A percentile compares a stretch with the other conserved stretches of the same genome.
Conservation (phyloP, 768 basidiomycete species). For the Leccinum aurantiacum region DNA sequence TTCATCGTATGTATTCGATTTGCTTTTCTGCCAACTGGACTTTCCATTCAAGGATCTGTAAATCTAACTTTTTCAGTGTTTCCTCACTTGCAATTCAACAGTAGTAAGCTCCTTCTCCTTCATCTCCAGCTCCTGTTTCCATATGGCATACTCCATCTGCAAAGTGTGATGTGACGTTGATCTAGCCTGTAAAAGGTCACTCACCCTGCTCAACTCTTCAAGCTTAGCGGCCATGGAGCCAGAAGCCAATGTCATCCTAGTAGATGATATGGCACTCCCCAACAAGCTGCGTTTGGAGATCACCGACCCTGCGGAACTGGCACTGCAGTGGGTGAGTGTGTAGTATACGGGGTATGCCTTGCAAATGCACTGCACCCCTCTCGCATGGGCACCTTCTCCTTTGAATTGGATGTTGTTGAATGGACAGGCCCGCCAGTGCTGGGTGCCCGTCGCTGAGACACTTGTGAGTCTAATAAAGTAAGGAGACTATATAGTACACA, state of each 20-base stretch:
- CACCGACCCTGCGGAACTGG: no score
- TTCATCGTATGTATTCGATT: no score
- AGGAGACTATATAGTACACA: background rate
- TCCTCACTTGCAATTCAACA: no score
- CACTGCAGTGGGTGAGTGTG: no score
- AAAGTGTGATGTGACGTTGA: background rate
- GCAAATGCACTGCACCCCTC: background rate
- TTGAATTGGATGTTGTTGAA: background rate
- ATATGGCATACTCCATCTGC: background rate
- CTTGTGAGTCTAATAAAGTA: background rate
- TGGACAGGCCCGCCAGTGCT: no score
- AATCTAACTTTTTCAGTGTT: no score
- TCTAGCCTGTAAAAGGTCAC: background rate
- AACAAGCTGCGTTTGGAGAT: background rate
- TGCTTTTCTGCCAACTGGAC: no score
- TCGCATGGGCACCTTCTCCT: background rate
- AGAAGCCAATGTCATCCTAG: background rate
- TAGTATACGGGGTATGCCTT: background rate
- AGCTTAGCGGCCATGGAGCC: background rate
- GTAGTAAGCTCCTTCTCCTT: background rate
- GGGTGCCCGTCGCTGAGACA: background rate
- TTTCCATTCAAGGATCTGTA: no score
- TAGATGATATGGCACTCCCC: background rate
- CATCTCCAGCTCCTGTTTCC: conserved; percentile 1
- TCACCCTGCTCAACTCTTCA: conserved; percentile 2